Conservation (phyloP, 345 rosid species). For the Excoecaria agallocha region DNA sequence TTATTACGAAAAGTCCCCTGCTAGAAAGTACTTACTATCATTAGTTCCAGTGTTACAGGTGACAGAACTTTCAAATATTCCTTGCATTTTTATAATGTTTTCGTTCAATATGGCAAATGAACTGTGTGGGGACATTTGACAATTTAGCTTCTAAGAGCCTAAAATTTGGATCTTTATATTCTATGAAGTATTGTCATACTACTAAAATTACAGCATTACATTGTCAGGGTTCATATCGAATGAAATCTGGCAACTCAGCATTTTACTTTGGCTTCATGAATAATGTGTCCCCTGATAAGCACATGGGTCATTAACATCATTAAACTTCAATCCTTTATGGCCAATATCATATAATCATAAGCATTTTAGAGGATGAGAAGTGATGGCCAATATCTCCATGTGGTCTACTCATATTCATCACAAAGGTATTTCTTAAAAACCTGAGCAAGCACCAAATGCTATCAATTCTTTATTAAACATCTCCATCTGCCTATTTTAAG, state of each 20-base stretch:
- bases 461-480: not conserved
- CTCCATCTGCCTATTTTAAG: not conserved
- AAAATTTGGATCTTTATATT: too few species aligned
- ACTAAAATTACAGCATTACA: too few species aligned
- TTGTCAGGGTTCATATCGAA: not conserved
- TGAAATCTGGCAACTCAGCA: not conserved
- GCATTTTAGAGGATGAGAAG: not conserved
- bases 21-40: not conserved
- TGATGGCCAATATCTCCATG: not conserved
- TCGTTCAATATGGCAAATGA: not conserved
- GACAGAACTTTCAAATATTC: not conserved
- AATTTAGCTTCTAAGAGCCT: too few species aligned
- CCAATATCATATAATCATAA: too few species aligned
- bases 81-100: not conserved
- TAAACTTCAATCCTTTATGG: not conserved
- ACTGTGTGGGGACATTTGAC: not conserved
- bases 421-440: not conserved
- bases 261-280: not conserved
- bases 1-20: not conserved
- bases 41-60: not conserved
- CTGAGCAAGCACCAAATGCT: not conserved
- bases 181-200: too few species aligned
- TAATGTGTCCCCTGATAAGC: not conserved
- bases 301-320: not conserved
- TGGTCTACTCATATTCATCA: not conserved